phyloP scores from a whole-genome alignment of 805 yeast species.

The Saturnispora sekii region DNA sequence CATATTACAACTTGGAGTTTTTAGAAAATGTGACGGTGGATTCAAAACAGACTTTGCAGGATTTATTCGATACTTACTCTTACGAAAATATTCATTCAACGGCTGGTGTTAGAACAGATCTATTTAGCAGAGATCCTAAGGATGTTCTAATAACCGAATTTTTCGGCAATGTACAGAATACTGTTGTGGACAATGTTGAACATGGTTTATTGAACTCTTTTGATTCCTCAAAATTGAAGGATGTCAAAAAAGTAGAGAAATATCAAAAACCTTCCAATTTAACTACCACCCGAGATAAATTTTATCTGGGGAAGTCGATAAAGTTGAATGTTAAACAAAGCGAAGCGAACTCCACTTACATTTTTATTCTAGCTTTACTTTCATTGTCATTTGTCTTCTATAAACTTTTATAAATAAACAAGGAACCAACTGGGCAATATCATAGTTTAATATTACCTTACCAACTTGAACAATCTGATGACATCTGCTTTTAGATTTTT shows the following conservation, averaged over 20 bases:
- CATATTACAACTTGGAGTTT: slow-evolving; percentile 83
- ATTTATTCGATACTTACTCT: slow-evolving; percentile 76
- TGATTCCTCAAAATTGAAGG: neutral
- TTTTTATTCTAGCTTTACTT: neutral
- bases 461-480: slow-evolving; percentile 13
- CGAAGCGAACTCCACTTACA: neutral
- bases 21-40: slow-evolving; percentile 70
- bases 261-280: too few species aligned
- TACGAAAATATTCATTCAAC: slow-evolving; percentile 81
- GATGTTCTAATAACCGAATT: slow-evolving; percentile 83
- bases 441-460: neutral
- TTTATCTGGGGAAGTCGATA: neutral
- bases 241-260: neutral
- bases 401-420: slow-evolving; percentile 2
- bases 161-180: slow-evolving; percentile 84
- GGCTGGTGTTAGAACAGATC: slow-evolving; percentile 85
- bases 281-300: neutral
- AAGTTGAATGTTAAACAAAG: neutral
- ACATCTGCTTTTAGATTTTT: slow-evolving; percentile 19
- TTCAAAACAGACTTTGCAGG: slow-evolving; percentile 67
- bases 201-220: slow-evolving; percentile 30
- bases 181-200: slow-evolving; percentile 46
- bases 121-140: slow-evolving; percentile 53
- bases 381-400: slow-evolving; percentile 1
- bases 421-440: neutral